Conservation (phyloP, 129 eudicot genomes). For the sunflower (Helianthus annuus) region DNA sequence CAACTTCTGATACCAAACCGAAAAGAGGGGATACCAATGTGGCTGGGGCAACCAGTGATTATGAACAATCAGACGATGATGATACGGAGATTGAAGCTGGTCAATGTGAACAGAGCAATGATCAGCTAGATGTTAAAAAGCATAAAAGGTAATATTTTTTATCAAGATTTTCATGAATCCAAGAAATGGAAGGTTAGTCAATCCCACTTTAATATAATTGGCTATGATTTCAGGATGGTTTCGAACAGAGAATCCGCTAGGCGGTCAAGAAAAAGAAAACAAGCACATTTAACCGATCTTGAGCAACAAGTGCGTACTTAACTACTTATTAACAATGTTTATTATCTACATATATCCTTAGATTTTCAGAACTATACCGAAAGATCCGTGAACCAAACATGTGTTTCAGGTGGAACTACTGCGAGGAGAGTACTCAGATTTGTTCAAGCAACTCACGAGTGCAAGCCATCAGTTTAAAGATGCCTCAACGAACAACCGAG, state of each 20-base stretch:
- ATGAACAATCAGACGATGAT: constrained; percentile 52
- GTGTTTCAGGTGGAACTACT: constrained; percentile 64
- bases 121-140: constrained; percentile 61
- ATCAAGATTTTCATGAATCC: not conserved
- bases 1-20: constrained; percentile 56
- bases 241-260: constrained; percentile 96
- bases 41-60: constrained; percentile 47
- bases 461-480: constrained; percentile 86
- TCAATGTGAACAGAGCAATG: constrained; percentile 74
- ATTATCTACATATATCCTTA: not conserved
- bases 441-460: constrained; percentile 74
- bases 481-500: constrained; percentile 77
- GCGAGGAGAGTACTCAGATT: constrained; percentile 57
- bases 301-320: constrained; percentile 61
- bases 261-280: constrained; percentile 86
- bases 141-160: constrained; percentile 56
- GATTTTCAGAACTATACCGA: not conserved
- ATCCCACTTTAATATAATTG: constrained; percentile 12
- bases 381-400: not conserved
- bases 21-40: constrained; percentile 46
- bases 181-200: not conserved
- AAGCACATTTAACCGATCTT: constrained; percentile 70
- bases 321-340: not conserved
- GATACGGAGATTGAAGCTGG: constrained; percentile 72
- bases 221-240: constrained; percentile 61